Conservation (phyloP, 768 basidiomycete genomes). For the Guyanaporus albipodus region DNA sequence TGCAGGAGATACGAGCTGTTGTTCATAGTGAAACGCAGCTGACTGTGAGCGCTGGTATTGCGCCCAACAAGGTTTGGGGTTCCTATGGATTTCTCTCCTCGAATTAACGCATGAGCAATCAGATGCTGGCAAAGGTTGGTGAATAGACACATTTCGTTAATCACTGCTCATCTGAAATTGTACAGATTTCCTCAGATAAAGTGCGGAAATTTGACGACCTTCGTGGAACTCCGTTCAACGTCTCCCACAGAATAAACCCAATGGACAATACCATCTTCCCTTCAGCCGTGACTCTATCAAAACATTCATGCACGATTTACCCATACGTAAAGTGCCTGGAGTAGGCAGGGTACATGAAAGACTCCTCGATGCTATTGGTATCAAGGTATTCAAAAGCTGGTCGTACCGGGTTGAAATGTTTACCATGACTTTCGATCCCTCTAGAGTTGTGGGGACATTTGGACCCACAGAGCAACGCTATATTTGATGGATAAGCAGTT, state of each 20-base stretch:
- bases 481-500: conserved; percentile 87
- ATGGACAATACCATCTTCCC: conserved; percentile 80
- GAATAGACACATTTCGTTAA: conserved; percentile 10
- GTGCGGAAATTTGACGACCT: conserved; percentile 31
- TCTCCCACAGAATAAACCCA: conserved; percentile 76
- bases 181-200: conserved; percentile 89
- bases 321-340: conserved; percentile 85
- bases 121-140: conserved; percentile 95
- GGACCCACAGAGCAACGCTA: conserved; percentile 64
- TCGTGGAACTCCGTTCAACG: background rate
- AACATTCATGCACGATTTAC: conserved; percentile 73
- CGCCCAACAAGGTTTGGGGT: conserved; percentile 79
- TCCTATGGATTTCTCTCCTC: conserved; percentile 12
- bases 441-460: conserved; percentile 90
- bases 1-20: conserved; percentile 66
- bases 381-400: conserved; percentile 48
- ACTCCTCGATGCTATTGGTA: conserved; percentile 78
- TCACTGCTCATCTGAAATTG: conserved; percentile 3
- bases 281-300: conserved; percentile 62
- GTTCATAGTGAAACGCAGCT: conserved; percentile 77
- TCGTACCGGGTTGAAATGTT: background rate
- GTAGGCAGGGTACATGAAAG: conserved; percentile 90
- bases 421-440: background rate
- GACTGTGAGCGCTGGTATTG: conserved; percentile 94
- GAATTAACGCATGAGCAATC: conserved; percentile 11